Percentiles rank a stretch among this genome's conserved stretches.
These are phyloP conservation scores for Mucor plumbeus DNA, from an alignment of 371 early-diverging fungal species.

Conservation along the genomic window DNA sequence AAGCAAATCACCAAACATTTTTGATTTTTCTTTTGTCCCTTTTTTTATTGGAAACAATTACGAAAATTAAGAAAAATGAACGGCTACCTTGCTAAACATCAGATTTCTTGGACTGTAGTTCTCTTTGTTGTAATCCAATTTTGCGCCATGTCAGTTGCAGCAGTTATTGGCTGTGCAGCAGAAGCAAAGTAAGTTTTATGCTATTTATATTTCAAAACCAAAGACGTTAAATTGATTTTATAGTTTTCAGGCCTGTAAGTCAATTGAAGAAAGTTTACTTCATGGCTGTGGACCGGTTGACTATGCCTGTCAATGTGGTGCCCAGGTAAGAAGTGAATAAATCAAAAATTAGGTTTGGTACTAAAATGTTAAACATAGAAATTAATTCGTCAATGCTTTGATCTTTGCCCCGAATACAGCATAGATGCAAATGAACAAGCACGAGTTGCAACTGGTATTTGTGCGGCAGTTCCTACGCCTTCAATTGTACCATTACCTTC, in stretches of 20 bases:
- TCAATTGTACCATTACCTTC: slow-evolving; percentile 11
- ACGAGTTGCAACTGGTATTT: slow-evolving; percentile 31
- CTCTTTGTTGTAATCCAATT: slow-evolving; percentile 19
- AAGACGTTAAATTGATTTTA: neutral
- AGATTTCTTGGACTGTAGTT: slow-evolving; percentile 2
- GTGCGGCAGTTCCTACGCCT: slow-evolving; percentile 33
- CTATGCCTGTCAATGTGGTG: slow-evolving; percentile 39
- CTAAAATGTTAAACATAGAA: slow-evolving; percentile 13
- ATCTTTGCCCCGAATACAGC: slow-evolving; percentile 38
- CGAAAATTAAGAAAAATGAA: neutral
- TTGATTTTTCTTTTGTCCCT: neutral
- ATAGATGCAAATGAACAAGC: slow-evolving; percentile 31
- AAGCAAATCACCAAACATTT: neutral
- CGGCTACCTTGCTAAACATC: neutral
- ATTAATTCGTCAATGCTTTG: slow-evolving; percentile 37
- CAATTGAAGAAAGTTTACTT: slow-evolving; percentile 25
- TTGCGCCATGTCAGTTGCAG: slow-evolving; percentile 16
- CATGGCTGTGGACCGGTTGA: slow-evolving; percentile 32
- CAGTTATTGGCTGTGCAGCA: slow-evolving; percentile 32
- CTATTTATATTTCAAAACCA: neutral
- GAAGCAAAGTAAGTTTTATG: slow-evolving; percentile 38
- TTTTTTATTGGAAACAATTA: neutral
- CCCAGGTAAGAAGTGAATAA: slow-evolving; percentile 21
- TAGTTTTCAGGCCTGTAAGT: slow-evolving; percentile 39
- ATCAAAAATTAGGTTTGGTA: neutral